Base-by-base conservation (phyloP, 805 yeast species). In the Pichia heedii region DNA sequence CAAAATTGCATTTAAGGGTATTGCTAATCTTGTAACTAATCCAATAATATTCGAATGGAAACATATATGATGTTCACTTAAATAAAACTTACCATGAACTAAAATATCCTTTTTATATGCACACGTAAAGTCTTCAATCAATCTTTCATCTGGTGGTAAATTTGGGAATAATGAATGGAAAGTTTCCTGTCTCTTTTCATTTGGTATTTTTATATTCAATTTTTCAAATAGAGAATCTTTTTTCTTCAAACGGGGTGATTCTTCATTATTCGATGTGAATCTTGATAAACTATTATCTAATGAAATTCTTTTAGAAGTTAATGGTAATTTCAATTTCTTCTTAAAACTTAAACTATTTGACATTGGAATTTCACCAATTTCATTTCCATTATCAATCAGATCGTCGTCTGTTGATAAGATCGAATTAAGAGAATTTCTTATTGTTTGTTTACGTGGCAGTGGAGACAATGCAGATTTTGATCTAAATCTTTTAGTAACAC, bases 21-120 rank as follows among this genome's bases (percentile, higher is more conserved):
- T 70, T 3, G 70, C 56, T 18, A 79, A 55, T 47, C 74, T 73
- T 2, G 85, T 81, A 1, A 77, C 78, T 70, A 81, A 73, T 0
- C 87, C 87, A 44, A 81, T 65, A 37, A 82, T 72, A 50, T 79
- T 81, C 1, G 86, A 77, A 50, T 78, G 77, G 60, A 82, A 82
- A 51, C 81, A 72, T 16, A 82, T 58, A 52, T 69, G 71, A 43
- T 67, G 65, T 44, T 76, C 76, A 35, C 79, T 69, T 7, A 82
- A 59, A 57, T 76, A 81, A 55, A 82, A 54, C 48, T 74, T 70
- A 16, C 89, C 89, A 49, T 82, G 89, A 16, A 79, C 68, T 27
- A 82, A 60, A 33, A 82, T 77, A 51, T 82, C 88, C 18, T 79
- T 77, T n/a, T 57, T 44, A 26, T 74, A 65, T 0, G 88, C 88